Base-by-base conservation (phyloP, 1,139 yeast species). In the Debaryomycetaceae sp. region DNA sequence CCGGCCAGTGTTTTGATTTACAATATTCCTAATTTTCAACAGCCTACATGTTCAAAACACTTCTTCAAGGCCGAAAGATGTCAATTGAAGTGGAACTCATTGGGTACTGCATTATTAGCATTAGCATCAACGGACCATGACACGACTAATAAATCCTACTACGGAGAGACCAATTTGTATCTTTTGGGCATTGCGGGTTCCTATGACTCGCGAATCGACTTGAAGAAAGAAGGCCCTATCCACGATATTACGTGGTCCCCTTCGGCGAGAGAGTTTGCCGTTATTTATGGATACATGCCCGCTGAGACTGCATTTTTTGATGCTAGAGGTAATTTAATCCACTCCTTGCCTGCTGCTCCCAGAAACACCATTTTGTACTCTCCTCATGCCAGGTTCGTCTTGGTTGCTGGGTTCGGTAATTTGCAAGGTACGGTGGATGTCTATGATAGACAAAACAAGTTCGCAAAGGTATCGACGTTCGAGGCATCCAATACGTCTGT, bases 181-280 rank as follows among this genome's bases (percentile, higher is more conserved):
- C 67, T 94, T 45, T 75, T 94, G 50, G 96, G 96, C 41, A 86
- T 91, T 54, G 89, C 95, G 17, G 98, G 97, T 7, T 79, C 92
- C 31, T 89, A 87, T 58, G 96, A 92, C 56, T 87, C 92, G 35
- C 77, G 96, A 56, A 91, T 94, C 53, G 79, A 82, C 43, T 79
- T 94, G 54, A 88, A 86, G 46, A 83, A 87, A 56, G 96, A 88
- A 55, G 98, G 98, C 19, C 98, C 98, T 35, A 89, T 94, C 51
- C 97, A 94, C 65, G 98, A 92, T 61, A 86, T 92, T 49, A 83
- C 95, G 28, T 94, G 99, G 99, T 86, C 96, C 22, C 97, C 98
- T 44, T 82, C 91, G 39, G 88, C 96, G 16, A 78, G 96, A 53
- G 98, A 92, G 68, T 94, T 94, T 69, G 98, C 97, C 43, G 98